Evolutionary conservation across 176 grass and related monocot genomes (phyloP).

Genomic region (Pontederia paniculata): DNA sequence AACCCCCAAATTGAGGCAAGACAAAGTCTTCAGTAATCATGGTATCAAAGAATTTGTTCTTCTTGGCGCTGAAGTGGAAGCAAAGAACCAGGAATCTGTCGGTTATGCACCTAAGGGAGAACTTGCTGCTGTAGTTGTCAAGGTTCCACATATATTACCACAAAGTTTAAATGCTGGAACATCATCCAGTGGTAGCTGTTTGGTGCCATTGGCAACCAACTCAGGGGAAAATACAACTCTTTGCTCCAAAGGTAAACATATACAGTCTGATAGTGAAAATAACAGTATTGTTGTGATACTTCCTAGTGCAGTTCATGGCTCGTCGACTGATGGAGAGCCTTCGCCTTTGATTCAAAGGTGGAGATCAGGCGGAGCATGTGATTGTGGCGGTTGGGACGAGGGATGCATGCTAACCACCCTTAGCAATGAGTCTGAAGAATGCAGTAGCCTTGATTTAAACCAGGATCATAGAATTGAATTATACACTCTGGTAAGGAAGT

Average conservation of each 20-base stretch:
- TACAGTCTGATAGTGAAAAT: constrained; percentile 23
- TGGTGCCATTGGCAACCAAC: constrained; percentile 6
- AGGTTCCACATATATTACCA: constrained; percentile 19
- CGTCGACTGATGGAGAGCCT: constrained; percentile 39
- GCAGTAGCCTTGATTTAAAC: constrained; percentile 6
- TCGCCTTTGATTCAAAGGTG: constrained; percentile 83
- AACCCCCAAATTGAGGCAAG: constrained; percentile 32
- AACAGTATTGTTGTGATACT: constrained; percentile 49
- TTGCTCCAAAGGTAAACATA: constrained; percentile 17
- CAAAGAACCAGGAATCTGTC: constrained; percentile 28
- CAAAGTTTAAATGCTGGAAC: constrained; percentile 25
- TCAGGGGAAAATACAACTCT: constrained; percentile 18
- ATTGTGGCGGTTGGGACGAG: constrained; percentile 98
- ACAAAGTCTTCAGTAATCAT: constrained; percentile 21
- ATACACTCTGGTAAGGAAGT: constrained; percentile 45
- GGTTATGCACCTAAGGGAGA: constrained; percentile 39
- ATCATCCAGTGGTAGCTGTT: not conserved
- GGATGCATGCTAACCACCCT: constrained; percentile 69
- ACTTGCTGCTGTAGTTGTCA: constrained; percentile 54
- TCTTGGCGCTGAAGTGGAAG: constrained; percentile 45
- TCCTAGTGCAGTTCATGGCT: constrained; percentile 69
- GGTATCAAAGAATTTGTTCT: constrained; percentile 65
- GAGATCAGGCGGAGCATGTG: constrained; percentile 66
- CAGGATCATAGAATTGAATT: constrained; percentile 52
- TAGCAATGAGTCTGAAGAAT: constrained; percentile 23